Conservation (phyloP, 148 eudicot genomes). For the Limonium bicolor region DNA sequence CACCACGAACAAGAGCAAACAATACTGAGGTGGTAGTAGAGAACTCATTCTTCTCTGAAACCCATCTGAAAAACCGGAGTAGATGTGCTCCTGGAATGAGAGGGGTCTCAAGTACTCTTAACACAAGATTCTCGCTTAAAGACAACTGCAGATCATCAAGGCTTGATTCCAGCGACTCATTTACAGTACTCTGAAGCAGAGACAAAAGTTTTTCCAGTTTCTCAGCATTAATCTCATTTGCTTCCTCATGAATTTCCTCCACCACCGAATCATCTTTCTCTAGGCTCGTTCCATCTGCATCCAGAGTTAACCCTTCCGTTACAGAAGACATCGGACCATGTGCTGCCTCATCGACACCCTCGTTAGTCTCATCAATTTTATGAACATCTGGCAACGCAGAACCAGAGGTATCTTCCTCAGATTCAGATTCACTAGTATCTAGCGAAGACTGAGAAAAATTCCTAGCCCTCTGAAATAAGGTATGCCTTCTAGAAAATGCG, state of each 20-base stretch:
- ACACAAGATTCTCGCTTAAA: constrained; percentile 41
- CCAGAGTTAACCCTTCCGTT: not conserved
- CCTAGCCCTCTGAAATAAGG: constrained; percentile 13
- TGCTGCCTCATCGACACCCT: constrained; percentile 4
- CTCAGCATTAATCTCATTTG: constrained; percentile 21
- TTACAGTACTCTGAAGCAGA: constrained; percentile 43
- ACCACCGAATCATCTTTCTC: constrained; percentile 7
- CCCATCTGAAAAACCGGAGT: constrained; percentile 55
- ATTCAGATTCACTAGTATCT: constrained; percentile 10
- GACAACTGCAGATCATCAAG: constrained; percentile 29
- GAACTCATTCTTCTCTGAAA: constrained; percentile 18
- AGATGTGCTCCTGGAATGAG: constrained; percentile 37
- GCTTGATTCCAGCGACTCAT: constrained; percentile 29
- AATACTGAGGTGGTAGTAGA: constrained; percentile 14
- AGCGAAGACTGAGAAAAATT: constrained; percentile 25
- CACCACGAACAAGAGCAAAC: constrained; percentile 26
- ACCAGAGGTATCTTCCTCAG: constrained; percentile 1
- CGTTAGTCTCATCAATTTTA: constrained; percentile 5
- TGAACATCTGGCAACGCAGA: not conserved
- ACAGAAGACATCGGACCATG: constrained; percentile 4
- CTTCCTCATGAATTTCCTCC: constrained; percentile 3
- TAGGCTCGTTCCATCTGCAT: constrained; percentile 8
- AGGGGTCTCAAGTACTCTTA: constrained; percentile 42
- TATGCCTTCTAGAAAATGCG: not conserved
- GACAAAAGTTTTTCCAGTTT: constrained; percentile 38